These are phyloP conservation scores for carrot (Daucus carota) DNA, from an alignment of 129 eudicot genomes.

Conservation along the genomic window DH1_v3.0 NC_030387.2:368001-368500, in stretches of 20 bases:
- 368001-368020: neutral
- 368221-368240: neutral
- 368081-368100: neutral
- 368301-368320: neutral
- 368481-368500: too few relatives aligned
- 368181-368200: constrained; percentile 4
- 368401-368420: too few relatives aligned
- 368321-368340: neutral
- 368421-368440: too few relatives aligned
- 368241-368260: constrained; percentile 5
- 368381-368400: too few relatives aligned
- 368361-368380: too few relatives aligned
- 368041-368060: neutral
- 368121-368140: neutral
- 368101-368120: neutral
- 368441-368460: too few relatives aligned
- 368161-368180: constrained; percentile 1
- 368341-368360: too few relatives aligned
- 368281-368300: neutral
- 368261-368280: neutral
- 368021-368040: neutral
- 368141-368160: neutral
- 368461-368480: too few relatives aligned
- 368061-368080: neutral
- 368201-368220: neutral